phyloP scores from a whole-genome alignment of 768 basidiomycete genomes.

The Agaricus subrufescens region DNA sequence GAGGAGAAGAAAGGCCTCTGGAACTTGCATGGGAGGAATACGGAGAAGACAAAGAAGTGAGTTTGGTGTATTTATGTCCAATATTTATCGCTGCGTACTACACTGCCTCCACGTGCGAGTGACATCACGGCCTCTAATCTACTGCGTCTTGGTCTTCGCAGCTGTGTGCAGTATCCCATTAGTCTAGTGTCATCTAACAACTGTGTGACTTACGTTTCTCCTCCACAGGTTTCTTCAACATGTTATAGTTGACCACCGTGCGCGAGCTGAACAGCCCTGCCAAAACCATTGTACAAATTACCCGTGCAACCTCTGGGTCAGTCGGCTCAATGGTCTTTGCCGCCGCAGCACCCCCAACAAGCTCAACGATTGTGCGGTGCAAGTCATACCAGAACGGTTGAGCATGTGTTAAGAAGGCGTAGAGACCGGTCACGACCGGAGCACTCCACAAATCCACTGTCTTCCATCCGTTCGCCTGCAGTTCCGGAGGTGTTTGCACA shows the following conservation, averaged over 20 bases:
- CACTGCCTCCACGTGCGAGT: slow-evolving; percentile 10
- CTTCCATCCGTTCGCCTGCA: slow-evolving; percentile 82
- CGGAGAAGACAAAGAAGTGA: background rate
- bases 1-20: slow-evolving; percentile 53
- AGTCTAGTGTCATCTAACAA: background rate
- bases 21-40: background rate
- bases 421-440: slow-evolving; percentile 69
- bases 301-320: slow-evolving; percentile 62
- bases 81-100: slow-evolving; percentile 4
- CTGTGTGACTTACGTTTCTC: slow-evolving; percentile 14
- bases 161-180: background rate
- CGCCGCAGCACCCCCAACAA: slow-evolving; percentile 34
- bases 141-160: slow-evolving; percentile 8
- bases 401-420: slow-evolving; percentile 79
- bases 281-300: slow-evolving; percentile 66
- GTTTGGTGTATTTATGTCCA: background rate
- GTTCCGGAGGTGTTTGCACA: slow-evolving; percentile 74
- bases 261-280: slow-evolving; percentile 57
- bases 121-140: slow-evolving; percentile 9
- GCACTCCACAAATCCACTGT: slow-evolving; percentile 85
- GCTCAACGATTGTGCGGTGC: slow-evolving; percentile 42
- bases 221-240: slow-evolving; percentile 22
- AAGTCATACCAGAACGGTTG: slow-evolving; percentile 78
- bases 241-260: slow-evolving; percentile 59
- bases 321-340: slow-evolving; percentile 40